Conservation (phyloP, 2,329 filamentous ascomycete species). For the Pseudogymnoascus sp. region DNA sequence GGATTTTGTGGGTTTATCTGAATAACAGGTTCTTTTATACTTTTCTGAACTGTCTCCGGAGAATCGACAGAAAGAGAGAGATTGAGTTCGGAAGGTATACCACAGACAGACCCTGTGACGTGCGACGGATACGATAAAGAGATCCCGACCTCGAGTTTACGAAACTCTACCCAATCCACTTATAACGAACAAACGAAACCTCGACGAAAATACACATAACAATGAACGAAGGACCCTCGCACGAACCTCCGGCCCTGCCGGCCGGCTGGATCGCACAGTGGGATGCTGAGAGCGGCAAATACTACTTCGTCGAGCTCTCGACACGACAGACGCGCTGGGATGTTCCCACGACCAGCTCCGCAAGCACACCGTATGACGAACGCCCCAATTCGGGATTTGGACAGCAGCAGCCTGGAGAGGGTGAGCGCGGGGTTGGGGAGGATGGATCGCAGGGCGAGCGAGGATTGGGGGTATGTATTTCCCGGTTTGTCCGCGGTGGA, state of each 20-base stretch:
- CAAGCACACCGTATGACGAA: conserved; percentile 40
- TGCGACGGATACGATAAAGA: not conserved
- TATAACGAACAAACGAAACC: not conserved
- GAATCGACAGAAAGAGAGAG: not conserved
- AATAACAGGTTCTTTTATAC: not conserved
- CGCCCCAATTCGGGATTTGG: conserved; percentile 26
- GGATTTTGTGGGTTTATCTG: conserved; percentile 1
- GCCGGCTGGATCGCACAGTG: conserved; percentile 63
- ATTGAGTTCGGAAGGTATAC: not conserved
- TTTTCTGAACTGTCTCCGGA: not conserved
- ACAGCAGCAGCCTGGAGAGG: conserved; percentile 22
- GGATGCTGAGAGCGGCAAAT: conserved; percentile 56
- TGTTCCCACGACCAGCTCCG: conserved; percentile 54
- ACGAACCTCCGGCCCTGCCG: conserved; percentile 48
- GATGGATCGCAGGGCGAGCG: conserved; percentile 50
- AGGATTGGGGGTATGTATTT: conserved; percentile 53
- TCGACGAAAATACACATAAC: not conserved
- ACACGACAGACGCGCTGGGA: conserved; percentile 69
- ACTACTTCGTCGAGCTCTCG: conserved; percentile 65
- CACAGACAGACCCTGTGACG: not conserved
- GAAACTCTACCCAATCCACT: not conserved
- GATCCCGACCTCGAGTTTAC: not conserved
- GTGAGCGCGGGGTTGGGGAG: conserved; percentile 32
- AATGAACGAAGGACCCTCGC: conserved; percentile 25
- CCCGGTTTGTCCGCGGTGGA: not conserved